Evolutionary conservation across 106 monocot genomes (phyloP), one percentile per base, ranked within the genome.

Genomic region (Allium sativum): DNA sequence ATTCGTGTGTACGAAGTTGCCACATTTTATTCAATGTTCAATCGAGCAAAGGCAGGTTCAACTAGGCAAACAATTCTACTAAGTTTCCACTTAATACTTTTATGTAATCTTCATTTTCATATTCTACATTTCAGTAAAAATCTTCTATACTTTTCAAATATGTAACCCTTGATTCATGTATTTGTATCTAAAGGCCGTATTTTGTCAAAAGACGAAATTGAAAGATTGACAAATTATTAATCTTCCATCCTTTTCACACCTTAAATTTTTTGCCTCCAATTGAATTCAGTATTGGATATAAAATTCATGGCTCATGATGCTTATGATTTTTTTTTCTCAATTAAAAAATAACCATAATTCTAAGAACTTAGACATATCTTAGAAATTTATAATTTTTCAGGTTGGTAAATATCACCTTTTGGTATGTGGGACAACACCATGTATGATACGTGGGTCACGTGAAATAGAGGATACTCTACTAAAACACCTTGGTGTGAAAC

Each of bases 11-110:
- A 96, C 66, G 95, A 90, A 80, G 95, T 96, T 73, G 87, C 90
- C 21, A 96, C 90, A 45, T 96, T 96, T 77, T 96, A 90, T 74
- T 79, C 95, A 42, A 96, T 96, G 95, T 96, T 96, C 72, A 96
- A 96, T 42, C 62, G 89, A n/a, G 65, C 82, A 63, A 85, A 88
- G 82, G 93, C 84, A 42, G 48, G 47, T 62, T 31, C 31, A 31
- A 31, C 31, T 31, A 31, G 5, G 31, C 31, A 31, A 31, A 3
- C 31, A 31, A 31, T 31, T 31, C 31, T 22, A 22, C 22, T 1
- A 22, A 22, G 22, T 22, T 22, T 1, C 22, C 22, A 22, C 22
- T 22, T 22, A 22, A 22, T 1, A 22, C 22, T 1, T 22, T 22
- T 22, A 1, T 3, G 3, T 22, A 22, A 1, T 22, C 22, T 31